Base-by-base conservation (phyloP, 768 basidiomycete genomes). In the Strobilomyces dryophilus region DNA sequence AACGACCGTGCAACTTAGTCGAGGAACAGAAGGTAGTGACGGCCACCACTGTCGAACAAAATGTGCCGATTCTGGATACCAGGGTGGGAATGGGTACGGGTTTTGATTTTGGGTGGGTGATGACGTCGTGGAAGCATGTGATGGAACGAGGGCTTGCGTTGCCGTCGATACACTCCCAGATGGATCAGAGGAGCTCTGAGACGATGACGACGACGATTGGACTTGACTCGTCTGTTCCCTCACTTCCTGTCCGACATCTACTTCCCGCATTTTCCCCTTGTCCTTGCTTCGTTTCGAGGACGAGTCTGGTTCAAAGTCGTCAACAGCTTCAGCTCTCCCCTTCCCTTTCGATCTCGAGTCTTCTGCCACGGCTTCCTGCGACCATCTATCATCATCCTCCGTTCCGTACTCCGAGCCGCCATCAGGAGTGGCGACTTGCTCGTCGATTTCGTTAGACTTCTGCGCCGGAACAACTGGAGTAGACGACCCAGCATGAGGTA, bases 1-100 rank as follows among this genome's bases (percentile, higher is more conserved):
- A 20, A 87, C 78, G 20, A 88, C 85, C 0, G 86, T 86, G 60
- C 85, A 87, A 67, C 85, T 87, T 9, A 87, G 76, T 24, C 81
- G 75, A 2, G 83, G 87, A 12, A 87, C 79, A 1, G 76, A 73
- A 0, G 81, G 76, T 4, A 88, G 68, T 3, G 79, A 81, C 2
- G 87, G 87, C 87, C 87, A 89, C 87, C 87, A 89, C 55, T 89
- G 87, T 11, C 87, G 80, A 6, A 89, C 85, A 54, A 88, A 89
- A 68, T 88, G 86, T 1, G 85, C 85, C 46, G 79, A 80, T 61
- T 87, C 86, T 14, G 85, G 84, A 56, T 80, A 83, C 85, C 85
- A 88, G 0, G 78, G 76, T 0, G 83, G 84, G 61, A 77, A 79
- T 0, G 83, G 84, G 65, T 79, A 87, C 2, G 85, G 86, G 53